Conservation (phyloP, 805 yeast species). For the Saccharomyces cerevisiae region DNA sequence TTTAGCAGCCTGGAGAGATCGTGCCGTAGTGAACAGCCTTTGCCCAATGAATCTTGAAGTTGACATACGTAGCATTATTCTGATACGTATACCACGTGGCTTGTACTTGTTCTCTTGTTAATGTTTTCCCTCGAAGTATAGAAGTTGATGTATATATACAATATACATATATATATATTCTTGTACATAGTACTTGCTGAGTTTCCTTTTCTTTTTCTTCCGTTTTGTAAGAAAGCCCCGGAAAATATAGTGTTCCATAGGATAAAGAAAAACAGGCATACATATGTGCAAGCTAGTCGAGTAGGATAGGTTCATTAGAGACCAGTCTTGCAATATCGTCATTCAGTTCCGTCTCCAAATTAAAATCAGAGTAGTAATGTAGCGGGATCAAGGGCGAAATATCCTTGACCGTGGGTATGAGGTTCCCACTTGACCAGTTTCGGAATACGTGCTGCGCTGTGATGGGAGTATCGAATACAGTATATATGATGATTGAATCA, state of each 20-base stretch:
- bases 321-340: neutral
- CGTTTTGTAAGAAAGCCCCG: neutral
- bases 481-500: slow-evolving; percentile 12
- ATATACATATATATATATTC: no score
- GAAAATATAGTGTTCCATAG: neutral
- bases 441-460: slow-evolving; percentile 6
- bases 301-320: neutral
- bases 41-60: neutral
- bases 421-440: slow-evolving; percentile 4
- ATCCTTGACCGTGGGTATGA: neutral
- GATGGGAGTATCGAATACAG: slow-evolving; percentile 8
- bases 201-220: neutral
- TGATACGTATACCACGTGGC: neutral
- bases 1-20: neutral
- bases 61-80: neutral
- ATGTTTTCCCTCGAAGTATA: slow-evolving; percentile 48
- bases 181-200: neutral
- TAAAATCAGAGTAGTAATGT: neutral
- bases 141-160: neutral
- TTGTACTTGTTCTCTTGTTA: slow-evolving; percentile 37
- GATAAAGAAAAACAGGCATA: neutral
- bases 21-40: neutral
- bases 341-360: neutral
- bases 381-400: slow-evolving; percentile 4
- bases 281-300: neutral